phyloP scores from a whole-genome alignment of 2,329 filamentous ascomycete genomes.

The Paecilomyces formosus region DNA sequence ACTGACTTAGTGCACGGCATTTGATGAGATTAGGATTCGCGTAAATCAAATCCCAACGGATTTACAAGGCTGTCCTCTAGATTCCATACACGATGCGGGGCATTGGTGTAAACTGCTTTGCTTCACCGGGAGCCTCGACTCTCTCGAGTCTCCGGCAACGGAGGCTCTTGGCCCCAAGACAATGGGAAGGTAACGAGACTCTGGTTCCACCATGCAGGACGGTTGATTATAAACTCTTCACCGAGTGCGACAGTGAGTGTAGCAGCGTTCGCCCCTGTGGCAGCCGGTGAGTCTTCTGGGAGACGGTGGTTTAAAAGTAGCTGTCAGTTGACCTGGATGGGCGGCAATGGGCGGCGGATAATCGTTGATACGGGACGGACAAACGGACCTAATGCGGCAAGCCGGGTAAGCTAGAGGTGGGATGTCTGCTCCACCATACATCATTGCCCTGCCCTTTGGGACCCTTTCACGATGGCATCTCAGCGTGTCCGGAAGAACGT shows the following conservation, averaged over 20 bases:
- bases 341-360: neutral
- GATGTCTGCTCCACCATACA: constrained; percentile 1
- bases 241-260: neutral
- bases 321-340: neutral
- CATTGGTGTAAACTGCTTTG: neutral
- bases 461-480: neutral
- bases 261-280: neutral
- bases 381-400: constrained; percentile 8
- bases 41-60: neutral
- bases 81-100: neutral
- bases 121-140: neutral
- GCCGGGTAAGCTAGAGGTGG: constrained; percentile 3
- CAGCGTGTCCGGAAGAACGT: neutral
- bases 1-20: neutral
- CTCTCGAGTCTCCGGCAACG: neutral
- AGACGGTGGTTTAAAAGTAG: constrained; percentile 1
- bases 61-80: neutral
- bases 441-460: constrained; percentile 11
- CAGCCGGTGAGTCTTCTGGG: constrained; percentile 18
- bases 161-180: neutral
- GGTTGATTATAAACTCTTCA: neutral
- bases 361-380: neutral
- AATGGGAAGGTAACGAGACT: neutral
- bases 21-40: neutral
- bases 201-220: neutral